Evolutionary conservation across 306 rosid genomes (phyloP).

Genomic region (Fagus crenata): DNA sequence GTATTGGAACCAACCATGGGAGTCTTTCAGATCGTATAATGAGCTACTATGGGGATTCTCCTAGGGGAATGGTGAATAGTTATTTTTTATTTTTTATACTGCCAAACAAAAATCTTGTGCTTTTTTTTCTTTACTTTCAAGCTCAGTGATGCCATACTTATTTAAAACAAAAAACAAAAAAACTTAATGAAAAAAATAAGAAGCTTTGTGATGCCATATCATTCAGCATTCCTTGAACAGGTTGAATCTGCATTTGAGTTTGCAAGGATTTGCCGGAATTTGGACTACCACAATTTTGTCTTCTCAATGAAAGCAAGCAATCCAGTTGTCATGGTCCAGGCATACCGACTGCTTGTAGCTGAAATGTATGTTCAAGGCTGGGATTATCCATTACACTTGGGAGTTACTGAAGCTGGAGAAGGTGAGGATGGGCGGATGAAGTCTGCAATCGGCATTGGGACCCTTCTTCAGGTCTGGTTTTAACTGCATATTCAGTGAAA

Average conservation of each 20-base stretch:
- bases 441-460: conserved; percentile 98
- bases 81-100: conserved; percentile 19
- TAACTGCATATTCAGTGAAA: conserved; percentile 8
- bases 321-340: conserved; percentile 98
- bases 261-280: conserved; percentile 93
- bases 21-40: conserved; percentile 99
- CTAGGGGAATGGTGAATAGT: conserved; percentile 90
- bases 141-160: conserved; percentile 1
- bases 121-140: conserved; percentile 12
- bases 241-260: conserved; percentile 99
- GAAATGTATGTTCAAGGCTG: conserved; percentile 98
- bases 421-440: conserved; percentile 99
- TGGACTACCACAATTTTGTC: conserved; percentile 88
- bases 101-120: background rate
- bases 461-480: conserved; percentile 89
- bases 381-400: conserved; percentile 98
- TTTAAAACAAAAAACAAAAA: too few species aligned
- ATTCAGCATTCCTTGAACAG: conserved; percentile 46
- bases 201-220: conserved; percentile 15
- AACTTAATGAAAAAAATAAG: too few species aligned
- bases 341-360: conserved; percentile 90
- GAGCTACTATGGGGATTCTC: conserved; percentile 99
- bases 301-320: conserved; percentile 99
- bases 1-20: conserved; percentile 98
- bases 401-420: conserved; percentile 99